Conservation (phyloP, 495 filamentous ascomycete species). For the Letharia lupina region DNA sequence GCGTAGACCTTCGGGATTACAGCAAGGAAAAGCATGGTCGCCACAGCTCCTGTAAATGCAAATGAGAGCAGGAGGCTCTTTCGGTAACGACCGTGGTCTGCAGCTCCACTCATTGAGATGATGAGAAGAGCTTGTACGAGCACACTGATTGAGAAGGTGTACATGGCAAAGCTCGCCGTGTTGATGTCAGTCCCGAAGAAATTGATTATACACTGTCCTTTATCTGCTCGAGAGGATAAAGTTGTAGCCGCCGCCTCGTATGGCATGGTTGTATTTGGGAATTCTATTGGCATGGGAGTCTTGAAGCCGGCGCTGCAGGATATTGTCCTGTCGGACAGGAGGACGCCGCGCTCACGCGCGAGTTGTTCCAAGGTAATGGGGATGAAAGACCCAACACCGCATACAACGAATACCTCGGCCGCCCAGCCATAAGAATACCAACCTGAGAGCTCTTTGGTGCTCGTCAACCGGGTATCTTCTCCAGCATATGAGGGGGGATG, state of each 20-base stretch:
- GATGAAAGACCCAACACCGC: conserved; percentile 83
- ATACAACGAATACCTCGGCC: conserved; percentile 95
- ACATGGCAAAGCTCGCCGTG: conserved; percentile 96
- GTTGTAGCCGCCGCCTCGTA: conserved; percentile 7
- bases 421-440: conserved; percentile 98
- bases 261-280: conserved; percentile 29
- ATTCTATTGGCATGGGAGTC: conserved; percentile 25
- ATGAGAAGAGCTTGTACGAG: conserved; percentile 81
- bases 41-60: conserved; percentile 67
- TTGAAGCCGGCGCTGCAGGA: conserved; percentile 56
- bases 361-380: conserved; percentile 94
- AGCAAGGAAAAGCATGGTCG: conserved; percentile 83
- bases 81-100: conserved; percentile 88
- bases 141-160: conserved; percentile 90
- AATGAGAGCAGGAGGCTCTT: conserved; percentile 80
- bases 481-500: conserved; percentile 52
- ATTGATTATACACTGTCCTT: conserved; percentile 73
- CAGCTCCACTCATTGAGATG: conserved; percentile 90
- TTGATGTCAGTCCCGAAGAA: conserved; percentile 81
- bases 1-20: conserved; percentile 66
- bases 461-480: conserved; percentile 83
- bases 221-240: conserved; percentile 23
- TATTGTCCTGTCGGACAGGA: conserved; percentile 62
- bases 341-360: conserved; percentile 78
- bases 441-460: conserved; percentile 75